These are phyloP conservation scores for Penicillium paxilli DNA, from an alignment of 495 filamentous ascomycete genomes.

Conservation along the genomic window DNA sequence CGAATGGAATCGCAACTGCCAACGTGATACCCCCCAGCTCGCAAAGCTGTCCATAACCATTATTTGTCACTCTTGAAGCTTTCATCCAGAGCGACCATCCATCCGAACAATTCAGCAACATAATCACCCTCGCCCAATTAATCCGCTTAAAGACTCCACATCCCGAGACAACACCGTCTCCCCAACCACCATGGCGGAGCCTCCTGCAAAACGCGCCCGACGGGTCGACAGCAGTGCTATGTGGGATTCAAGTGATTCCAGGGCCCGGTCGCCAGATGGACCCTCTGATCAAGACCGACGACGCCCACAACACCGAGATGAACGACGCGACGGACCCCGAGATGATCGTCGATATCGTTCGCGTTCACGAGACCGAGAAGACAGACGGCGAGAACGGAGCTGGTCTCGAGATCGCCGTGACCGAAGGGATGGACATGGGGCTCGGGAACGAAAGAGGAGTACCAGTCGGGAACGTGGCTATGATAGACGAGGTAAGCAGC, in stretches of 20 bases:
- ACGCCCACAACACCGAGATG: constrained; percentile 32
- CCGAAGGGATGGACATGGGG: constrained; percentile 37
- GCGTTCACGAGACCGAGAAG: constrained; percentile 42
- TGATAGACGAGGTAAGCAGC: constrained; percentile 38
- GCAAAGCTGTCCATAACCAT: neutral
- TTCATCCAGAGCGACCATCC: neutral
- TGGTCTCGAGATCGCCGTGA: constrained; percentile 48
- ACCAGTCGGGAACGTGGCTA: constrained; percentile 46
- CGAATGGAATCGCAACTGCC: constrained; percentile 11
- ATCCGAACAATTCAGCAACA: neutral
- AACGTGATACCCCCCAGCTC: neutral
- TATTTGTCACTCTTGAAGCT: neutral
- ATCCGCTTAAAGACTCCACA: neutral
- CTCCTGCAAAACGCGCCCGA: constrained; percentile 54
- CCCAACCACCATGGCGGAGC: constrained; percentile 48
- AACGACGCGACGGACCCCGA: constrained; percentile 30
- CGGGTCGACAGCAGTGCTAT: constrained; percentile 53
- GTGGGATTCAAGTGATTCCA: constrained; percentile 50
- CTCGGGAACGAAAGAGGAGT: constrained; percentile 45
- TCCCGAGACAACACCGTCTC: constrained; percentile 17
- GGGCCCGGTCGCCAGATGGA: constrained; percentile 27
- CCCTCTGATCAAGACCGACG: constrained; percentile 39
- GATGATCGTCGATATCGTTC: constrained; percentile 45
- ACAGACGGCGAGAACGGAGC: constrained; percentile 41
- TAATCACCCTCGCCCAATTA: neutral